Evolutionary conservation across 163 green algal genomes (phyloP), one percentile per base, ranked within the genome.

Genomic region (Smithsoniella earleae): DNA sequence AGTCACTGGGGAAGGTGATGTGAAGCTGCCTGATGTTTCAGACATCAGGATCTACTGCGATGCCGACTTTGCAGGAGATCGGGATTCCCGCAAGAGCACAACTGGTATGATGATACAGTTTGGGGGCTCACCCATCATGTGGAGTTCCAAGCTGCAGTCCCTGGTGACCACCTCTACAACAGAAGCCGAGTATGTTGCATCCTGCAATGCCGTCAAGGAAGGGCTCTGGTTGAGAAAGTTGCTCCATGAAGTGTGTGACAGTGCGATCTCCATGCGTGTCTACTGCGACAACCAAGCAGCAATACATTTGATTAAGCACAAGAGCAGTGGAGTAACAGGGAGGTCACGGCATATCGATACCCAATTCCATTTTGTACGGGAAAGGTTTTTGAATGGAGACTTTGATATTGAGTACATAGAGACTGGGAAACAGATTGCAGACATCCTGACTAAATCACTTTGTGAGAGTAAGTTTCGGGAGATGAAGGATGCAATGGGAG

Each of bases 181-280:
- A 1, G 80, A 87, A 66, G 80, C 82, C 22, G 78, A 87, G 62
- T 87, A 87, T 63, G 83, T 86, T 74, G 80, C 78, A 33, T 77
- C 81, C 22, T 46, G 63, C 38, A 1, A 27, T 1, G 75, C 77
- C 3, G 73, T 74, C 28, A 81, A 80, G 62, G 79, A 84, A 33
- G 79, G 46, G 16, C 25, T 85, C 0, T 85, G 74, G 69, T 66
- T 86, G 2, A 44, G 77, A 3, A 82, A 74, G 3, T 62, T 86
- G 30, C 0, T 82, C 2, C 2, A n/a, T 0, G 77, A 81, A 4
- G 45, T 86, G 40, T 33, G 73, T 8, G 52, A 76, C 25, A 49
- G 5, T n/a, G 2, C 31, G 3, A 2, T 2, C 18, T 44, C 28
- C 13, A 73, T 76, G 37, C 40, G 16, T 16, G 75, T 81, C 30